Evolutionary conservation across 495 filamentous ascomycete genomes (phyloP).

Genomic region (Tetracladium setigerum): DNA sequence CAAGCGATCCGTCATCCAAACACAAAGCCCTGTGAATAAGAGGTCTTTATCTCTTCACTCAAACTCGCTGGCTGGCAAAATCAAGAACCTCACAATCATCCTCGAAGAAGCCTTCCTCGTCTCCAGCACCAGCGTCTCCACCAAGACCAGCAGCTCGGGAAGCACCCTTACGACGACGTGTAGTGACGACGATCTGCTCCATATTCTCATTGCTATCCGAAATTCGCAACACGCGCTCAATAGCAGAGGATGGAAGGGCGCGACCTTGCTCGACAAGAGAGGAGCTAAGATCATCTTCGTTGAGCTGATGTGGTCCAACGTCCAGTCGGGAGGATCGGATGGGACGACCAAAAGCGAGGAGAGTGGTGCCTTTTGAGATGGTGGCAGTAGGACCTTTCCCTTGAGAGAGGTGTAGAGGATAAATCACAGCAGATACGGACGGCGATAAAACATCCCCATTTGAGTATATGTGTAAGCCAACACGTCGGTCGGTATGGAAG

Average conservation of each 20-base stretch:
- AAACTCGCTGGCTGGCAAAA: slow-evolving; percentile 81
- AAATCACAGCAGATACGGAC: slow-evolving; percentile 18
- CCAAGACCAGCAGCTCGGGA: slow-evolving; percentile 25
- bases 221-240: slow-evolving; percentile 39
- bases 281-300: slow-evolving; percentile 34
- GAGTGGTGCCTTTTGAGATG: slow-evolving; percentile 13
- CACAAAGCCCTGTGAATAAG: background rate
- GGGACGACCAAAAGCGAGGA: slow-evolving; percentile 67
- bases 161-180: slow-evolving; percentile 56
- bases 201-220: slow-evolving; percentile 55
- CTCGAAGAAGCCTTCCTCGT: slow-evolving; percentile 82
- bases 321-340: slow-evolving; percentile 56
- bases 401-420: background rate
- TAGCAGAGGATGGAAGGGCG: slow-evolving; percentile 45
- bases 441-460: slow-evolving; percentile 9
- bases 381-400: background rate
- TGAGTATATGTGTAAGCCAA: slow-evolving; percentile 59
- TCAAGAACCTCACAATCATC: slow-evolving; percentile 91
- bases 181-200: slow-evolving; percentile 75
- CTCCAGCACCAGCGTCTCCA: slow-evolving; percentile 23
- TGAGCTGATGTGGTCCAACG: slow-evolving; percentile 37
- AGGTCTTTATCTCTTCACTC: slow-evolving; percentile 17
- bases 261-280: slow-evolving; percentile 35
- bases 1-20: no score
- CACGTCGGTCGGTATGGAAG: slow-evolving; percentile 80